Evolutionary conservation across 2,329 filamentous ascomycete species (phyloP), one percentile per base, ranked within the genome.

Genomic region (Fusarium sp.): DNA sequence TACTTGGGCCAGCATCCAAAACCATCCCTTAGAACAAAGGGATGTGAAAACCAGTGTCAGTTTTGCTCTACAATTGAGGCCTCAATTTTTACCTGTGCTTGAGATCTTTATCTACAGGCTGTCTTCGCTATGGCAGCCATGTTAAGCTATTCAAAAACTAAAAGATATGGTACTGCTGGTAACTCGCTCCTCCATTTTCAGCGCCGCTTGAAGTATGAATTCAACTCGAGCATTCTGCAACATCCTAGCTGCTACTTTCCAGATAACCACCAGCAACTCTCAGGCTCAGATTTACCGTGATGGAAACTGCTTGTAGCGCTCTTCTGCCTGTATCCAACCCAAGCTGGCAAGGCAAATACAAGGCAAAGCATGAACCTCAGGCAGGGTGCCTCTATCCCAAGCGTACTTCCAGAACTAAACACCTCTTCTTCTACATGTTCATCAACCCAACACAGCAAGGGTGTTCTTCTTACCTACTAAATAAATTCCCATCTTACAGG

Each of bases 401-500:
- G 34, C 10, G 19, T 9, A 10, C 6, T 19, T n/a, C 34, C 8
- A 19, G 17, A 36, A n/a, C 34, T n/a, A 36, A 32, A 14, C 17
- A 36, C 34, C 19, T 4, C 34, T 9, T 36, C 17, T 8, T 36
- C 10, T 28, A 28, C 26, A 28, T 2, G 26, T 28, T 28, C 26
- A 10, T 28, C 26, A 11, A 10, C 26, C 26, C 26, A 28, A 8
- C 12, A 17, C 2, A 14, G 0, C 9, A n/a, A 3, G 4, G 26
- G n/a, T 15, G 7, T 19, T 7, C 14, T n/a, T n/a, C n/a, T n/a
- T 0, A 14, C 8, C 23, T n/a, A 32, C 23, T 2, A 5, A 10
- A 1, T 2, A 9, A 34, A 8, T 8, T 17, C 32, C 32, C 9
- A 7, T 3, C 6, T 2, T 2, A 20, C 2, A 2, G 5, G 2